phyloP scores from a whole-genome alignment of 2,329 filamentous ascomycete genomes.

The Talaromyces islandicus region DNA sequence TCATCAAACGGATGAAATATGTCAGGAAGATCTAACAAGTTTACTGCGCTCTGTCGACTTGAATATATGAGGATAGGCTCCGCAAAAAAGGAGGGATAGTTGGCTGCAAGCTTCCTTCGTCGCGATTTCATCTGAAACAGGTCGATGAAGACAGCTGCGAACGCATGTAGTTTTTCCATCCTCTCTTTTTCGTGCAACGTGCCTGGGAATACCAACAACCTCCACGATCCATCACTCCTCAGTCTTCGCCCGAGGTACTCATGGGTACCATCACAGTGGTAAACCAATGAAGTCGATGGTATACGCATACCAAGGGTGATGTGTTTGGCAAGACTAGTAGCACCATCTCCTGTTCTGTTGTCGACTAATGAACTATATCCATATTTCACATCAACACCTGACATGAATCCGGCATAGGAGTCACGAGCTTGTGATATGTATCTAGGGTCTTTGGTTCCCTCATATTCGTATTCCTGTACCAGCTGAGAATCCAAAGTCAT shows the following conservation, averaged over 20 bases:
- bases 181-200: slow-evolving; percentile 9
- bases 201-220: slow-evolving; percentile 15
- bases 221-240: slow-evolving; percentile 15
- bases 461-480: slow-evolving; percentile 8
- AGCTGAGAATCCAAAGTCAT: slow-evolving; percentile 21
- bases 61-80: slow-evolving; percentile 10
- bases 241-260: slow-evolving; percentile 10
- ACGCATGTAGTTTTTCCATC: background rate
- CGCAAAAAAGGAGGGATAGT: no score
- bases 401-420: slow-evolving; percentile 12
- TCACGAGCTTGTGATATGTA: slow-evolving; percentile 10
- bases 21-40: background rate
- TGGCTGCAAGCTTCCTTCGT: background rate
- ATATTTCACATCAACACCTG: slow-evolving; percentile 12
- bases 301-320: slow-evolving; percentile 15
- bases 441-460: background rate
- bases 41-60: background rate
- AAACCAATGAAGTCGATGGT: slow-evolving; percentile 5
- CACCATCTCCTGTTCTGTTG: background rate
- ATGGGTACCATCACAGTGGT: slow-evolving; percentile 9
- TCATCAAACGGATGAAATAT: slow-evolving; percentile 4
- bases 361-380: background rate
- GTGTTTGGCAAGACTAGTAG: slow-evolving; percentile 4
- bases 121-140: background rate
- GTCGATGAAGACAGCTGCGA: background rate